Evolutionary conservation across 805 yeast genomes (phyloP), one percentile per base, ranked within the genome.

Genomic region (Metschnikowia matae): DNA sequence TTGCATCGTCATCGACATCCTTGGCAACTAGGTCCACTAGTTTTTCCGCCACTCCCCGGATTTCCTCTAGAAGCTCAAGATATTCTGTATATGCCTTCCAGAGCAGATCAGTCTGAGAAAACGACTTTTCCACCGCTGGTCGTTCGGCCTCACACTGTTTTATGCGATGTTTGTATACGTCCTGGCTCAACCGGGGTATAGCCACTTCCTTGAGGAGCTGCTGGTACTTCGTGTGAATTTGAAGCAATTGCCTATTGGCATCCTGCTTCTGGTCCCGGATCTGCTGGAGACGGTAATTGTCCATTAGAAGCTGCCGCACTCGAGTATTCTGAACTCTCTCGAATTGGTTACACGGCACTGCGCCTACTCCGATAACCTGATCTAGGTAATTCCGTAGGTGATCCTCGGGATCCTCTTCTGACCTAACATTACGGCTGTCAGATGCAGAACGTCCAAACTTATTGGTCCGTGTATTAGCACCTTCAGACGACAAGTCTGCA

Each of bases 211-310:
- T 49, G 3, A 71, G 57, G n/a, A 68, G 61, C 20, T 41, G 46
- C 46, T 71, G 74, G 56, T 71, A 73, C 20, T 61, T 61, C 18
- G 57, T 49, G 13, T 67, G 51, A 0, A 69, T 51, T 32, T 52
- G 45, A 14, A 57, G 48, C 6, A 69, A 52, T 32, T 68, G 57
- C 20, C 48, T 23, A 50, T 71, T 72, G 31, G 55, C 60, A n/a
- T 35, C 41, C 10, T 29, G 46, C 21, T 65, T 65, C 21, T 47
- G 48, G 17, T 49, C 50, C 37, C 60, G 57, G 6, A 71, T 46
- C 6, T 39, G 36, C 18, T 54, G 49, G 7, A 73, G 61, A 44
- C 61, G 59, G 38, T 55, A 54, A 44, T 63, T 69, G 45, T 73
- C 75, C 4, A 48, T 26, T 4, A 62, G 49, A n/a, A 73, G 57